Base-by-base conservation (phyloP, 2,329 filamentous ascomycete genomes). In the Cadophora luteo-olivacea region DNA sequence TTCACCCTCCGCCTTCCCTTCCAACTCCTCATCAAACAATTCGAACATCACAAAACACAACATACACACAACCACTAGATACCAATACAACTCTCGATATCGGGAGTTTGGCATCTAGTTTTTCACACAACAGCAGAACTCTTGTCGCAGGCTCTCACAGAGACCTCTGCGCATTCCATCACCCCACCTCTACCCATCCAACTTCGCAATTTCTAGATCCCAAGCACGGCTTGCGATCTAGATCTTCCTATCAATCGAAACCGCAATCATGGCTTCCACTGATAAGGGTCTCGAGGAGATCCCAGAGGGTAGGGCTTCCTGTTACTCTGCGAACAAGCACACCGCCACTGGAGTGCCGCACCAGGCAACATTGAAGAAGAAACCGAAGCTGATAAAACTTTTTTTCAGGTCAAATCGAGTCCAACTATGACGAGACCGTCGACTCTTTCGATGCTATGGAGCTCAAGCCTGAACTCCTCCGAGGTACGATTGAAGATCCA, bases 391-490 rank as follows among this genome's bases (percentile, higher is more conserved):
- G 67, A 75, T 68, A 38, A 69, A 64, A 70, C 63, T 38, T 69
- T 71, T 69, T 63, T 62, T 49, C 82, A 97, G 95, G 91, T 85
- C 94, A 97, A 87, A 99, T 99, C 89, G 97, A 99, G 89, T 97
- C 94, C 82, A 99, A 99, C 93, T 99, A 98, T 87, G 96, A 99
- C 89, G 94, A 98, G 89, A 94, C 95, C 80, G 95, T 96, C 84
- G 97, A 99, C 86, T 97, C 94, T 72, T 99, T 99, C 86, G 96
- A 99, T 85, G 89, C 94, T 79, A 99, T 99, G 96, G 91, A 90
- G 85, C 89, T 99, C 80, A 97, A 97, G 90, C 81, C 93, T 75
- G 96, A 99, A 88, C 92, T 99, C 80, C 93, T 99, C 81, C 94
- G 96, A 85, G 96, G 89, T 90, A 86, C 84, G 87, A 86, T 71